Base-by-base conservation (phyloP, 1,284 basidiomycete species). In the Pascua sp. region DNA sequence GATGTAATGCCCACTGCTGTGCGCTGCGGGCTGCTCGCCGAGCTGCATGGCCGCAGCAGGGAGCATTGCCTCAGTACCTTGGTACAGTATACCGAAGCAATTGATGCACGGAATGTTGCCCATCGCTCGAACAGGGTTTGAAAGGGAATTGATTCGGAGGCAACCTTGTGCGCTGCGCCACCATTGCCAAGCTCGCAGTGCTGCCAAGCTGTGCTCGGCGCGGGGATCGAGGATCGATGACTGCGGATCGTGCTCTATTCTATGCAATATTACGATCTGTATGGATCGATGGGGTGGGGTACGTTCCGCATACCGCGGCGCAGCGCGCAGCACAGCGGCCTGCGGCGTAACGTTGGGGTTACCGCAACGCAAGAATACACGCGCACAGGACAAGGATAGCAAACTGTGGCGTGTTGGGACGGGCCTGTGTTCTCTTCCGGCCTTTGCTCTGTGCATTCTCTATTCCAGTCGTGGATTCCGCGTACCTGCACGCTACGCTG, bases 21-120 rank as follows among this genome's bases (percentile, higher is more conserved):
- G n/a, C n/a, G n/a, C n/a, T 36, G 24, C 46, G 24, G 46, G 36
- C 11, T 47, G 12, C 32, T 47, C 46, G 18, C 18, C 49, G 13
- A 50, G 43, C 49, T 42, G 41, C 11, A 36, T 43, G 24, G 39
- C 8, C 42, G 7, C 52, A 47, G 8, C 52, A 42, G 46, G 47
- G 46, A 47, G 41, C 49, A 50, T 42, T 15, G 41, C 24, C 41
- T 42, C 40, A n/a, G n/a, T n/a, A n/a, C n/a, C n/a, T 48, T n/a
- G 18, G 37, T 17, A 8, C 47, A 48, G 47, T n/a, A 42, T 50
- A 36, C 49, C 49, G 4, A 42, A 36, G n/a, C n/a, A n/a, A 40
- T 9, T 15, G 42, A 15, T 7, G 13, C 16, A n/a, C 42, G 13
- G 16, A 12, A 42, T 42, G 42, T 12, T n/a, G 42, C 42, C 13